Conservation (phyloP, 306 rosid genomes). For the Cicer yamashitae region DNA sequence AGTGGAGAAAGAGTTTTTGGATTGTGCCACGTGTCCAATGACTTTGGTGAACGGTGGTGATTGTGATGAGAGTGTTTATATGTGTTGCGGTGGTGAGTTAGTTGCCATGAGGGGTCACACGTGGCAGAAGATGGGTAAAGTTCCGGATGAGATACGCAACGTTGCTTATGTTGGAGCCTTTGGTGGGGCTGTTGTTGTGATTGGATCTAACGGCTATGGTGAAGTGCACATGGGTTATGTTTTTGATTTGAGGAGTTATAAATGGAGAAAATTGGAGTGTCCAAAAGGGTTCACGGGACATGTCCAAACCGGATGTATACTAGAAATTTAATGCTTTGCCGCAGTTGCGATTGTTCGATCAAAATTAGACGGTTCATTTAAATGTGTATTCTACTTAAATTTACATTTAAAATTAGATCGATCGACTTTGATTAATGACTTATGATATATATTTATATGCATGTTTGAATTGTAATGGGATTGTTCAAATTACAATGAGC, state of each 20-base stretch:
- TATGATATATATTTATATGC: too few species aligned
- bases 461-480: too few species aligned
- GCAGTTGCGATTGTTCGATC: too few species aligned
- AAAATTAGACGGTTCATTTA: too few species aligned
- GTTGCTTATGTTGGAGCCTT: conserved; percentile 51
- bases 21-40: conserved; percentile 59
- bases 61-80: conserved; percentile 31
- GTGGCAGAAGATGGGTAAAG: conserved; percentile 53
- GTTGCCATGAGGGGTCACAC: conserved; percentile 1
- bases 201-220: conserved; percentile 60
- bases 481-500: too few species aligned
- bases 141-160: conserved; percentile 57
- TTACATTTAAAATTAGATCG: too few species aligned
- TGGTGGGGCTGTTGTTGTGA: conserved; percentile 46
- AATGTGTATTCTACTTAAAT: too few species aligned
- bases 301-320: conserved; percentile 68
- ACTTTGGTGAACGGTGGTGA: conserved; percentile 48
- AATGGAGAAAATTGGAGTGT: conserved; percentile 53
- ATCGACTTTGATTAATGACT: too few species aligned
- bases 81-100: conserved; percentile 53
- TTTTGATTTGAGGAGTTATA: conserved; percentile 40
- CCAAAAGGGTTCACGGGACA: conserved; percentile 54
- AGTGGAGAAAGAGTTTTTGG: conserved; percentile 47
- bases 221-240: conserved; percentile 51
- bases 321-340: conserved; percentile 48